A percentile compares a stretch with the other conserved stretches of the same genome.
phyloP scores from a whole-genome alignment of 2,329 filamentous ascomycete species.

The Cladophialophora psammophila region DNA sequence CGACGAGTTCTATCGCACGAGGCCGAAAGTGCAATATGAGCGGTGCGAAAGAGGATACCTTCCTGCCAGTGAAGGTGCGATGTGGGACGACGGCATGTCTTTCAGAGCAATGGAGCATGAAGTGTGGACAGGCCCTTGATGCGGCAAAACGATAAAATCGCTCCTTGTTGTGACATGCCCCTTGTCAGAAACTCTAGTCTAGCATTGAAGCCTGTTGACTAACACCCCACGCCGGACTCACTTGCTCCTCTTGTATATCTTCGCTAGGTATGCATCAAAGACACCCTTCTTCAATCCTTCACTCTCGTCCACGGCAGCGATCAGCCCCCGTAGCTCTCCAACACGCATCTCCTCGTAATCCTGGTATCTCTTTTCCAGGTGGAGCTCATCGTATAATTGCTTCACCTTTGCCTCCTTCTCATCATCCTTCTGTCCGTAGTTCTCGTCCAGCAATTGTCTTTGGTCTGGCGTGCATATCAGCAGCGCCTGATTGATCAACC shows the following conservation, averaged over 20 bases:
- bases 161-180: neutral
- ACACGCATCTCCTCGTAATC: slow-evolving; percentile 90
- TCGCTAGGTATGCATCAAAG: slow-evolving; percentile 87
- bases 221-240: slow-evolving; percentile 53
- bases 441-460: slow-evolving; percentile 83
- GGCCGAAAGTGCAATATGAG: slow-evolving; percentile 23
- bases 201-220: neutral
- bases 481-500: slow-evolving; percentile 95
- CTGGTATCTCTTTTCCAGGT: slow-evolving; percentile 82
- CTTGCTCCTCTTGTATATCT: slow-evolving; percentile 99
- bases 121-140: slow-evolving; percentile 19
- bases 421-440: slow-evolving; percentile 92
- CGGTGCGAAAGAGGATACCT: slow-evolving; percentile 27
- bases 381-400: slow-evolving; percentile 83
- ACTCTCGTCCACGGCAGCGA: slow-evolving; percentile 81
- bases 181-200: neutral
- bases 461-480: slow-evolving; percentile 82
- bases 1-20: slow-evolving; percentile 23
- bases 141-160: slow-evolving; percentile 1
- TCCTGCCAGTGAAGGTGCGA: slow-evolving; percentile 22
- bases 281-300: slow-evolving; percentile 88
- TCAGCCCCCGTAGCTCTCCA: slow-evolving; percentile 76
- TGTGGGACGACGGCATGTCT: slow-evolving; percentile 22
- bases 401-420: slow-evolving; percentile 85
- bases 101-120: slow-evolving; percentile 22